Base-by-base conservation (phyloP, 345 rosid genomes). In the Ricinus communis region DNA sequence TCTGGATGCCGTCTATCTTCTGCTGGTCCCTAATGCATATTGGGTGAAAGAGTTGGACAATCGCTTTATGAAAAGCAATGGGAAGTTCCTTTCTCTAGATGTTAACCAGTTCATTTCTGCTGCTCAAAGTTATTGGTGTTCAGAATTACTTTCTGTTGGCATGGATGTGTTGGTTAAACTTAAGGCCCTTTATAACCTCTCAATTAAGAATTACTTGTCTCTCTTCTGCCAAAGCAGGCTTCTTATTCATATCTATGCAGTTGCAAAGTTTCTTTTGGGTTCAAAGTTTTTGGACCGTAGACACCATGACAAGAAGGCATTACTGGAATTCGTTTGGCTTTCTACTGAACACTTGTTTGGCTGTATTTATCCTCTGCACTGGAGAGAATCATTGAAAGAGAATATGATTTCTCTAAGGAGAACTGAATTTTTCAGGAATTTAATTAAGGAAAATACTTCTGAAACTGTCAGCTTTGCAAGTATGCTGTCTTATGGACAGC, bases 131-230 rank as follows among this genome's bases (percentile, higher is more conserved):
- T 81, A 73, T 11, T 85, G 88, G 87, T 18, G 72, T 60, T 66
- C 60, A 0, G 84, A 85, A 50, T 69, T 87, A n/a, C 46, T 69
- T 36, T 72, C 78, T 57, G 81, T 87, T 50, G 82, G 88, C 13
- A 52, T 63, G 76, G 27, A 69, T 69, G 84, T 80, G 31, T 71
- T 84, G 71, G 3, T 27, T 27, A 66, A 71, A 40, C 81, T 87
- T 33, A 74, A 82, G 59, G 70, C 27, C 5, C 59, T 82, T 15
- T 60, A 68, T 49, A 30, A 53, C 9, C 43, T 46, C 5, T 72
- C 71, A 2, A 40, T 5, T 0, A 45, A 57, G 58, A 76, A 69
- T 62, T 70, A 77, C 5, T 10, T 13, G 43, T 62, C 84, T 5
- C 33, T 66, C 21, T 80, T 81, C 56, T 52, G 72, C 43, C 69